These are phyloP conservation scores for Penicillium pulvis DNA, from an alignment of 495 filamentous ascomycete species.

Conservation along the genomic window DNA sequence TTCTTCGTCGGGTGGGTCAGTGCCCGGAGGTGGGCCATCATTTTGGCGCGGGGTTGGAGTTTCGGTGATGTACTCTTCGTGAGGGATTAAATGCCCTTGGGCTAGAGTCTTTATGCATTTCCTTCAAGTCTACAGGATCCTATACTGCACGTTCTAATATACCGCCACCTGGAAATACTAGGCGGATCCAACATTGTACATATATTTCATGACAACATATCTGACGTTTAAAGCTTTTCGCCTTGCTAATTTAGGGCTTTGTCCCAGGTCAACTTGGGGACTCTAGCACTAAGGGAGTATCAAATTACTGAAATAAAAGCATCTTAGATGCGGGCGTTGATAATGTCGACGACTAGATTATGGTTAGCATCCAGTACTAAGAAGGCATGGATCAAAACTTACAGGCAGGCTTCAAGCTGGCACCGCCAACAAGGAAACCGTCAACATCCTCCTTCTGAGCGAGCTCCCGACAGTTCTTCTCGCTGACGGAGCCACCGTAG, in stretches of 20 bases:
- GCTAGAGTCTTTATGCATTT: conserved; percentile 1
- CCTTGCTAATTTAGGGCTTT: conserved; percentile 11
- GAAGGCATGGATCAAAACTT: conserved; percentile 41
- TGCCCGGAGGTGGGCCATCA: conserved; percentile 63
- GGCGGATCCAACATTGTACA: conserved; percentile 32
- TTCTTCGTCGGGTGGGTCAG: conserved; percentile 32
- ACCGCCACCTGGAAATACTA: conserved; percentile 22
- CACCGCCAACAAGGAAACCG: conserved; percentile 97
- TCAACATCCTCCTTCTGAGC: conserved; percentile 92
- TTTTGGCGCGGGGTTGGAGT: conserved; percentile 70
- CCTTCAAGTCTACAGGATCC: not conserved
- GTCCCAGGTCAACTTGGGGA: conserved; percentile 6
- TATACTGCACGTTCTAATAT: conserved; percentile 12
- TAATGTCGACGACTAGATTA: conserved; percentile 63
- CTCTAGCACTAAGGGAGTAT: conserved; percentile 20
- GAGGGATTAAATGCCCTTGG: conserved; percentile 30
- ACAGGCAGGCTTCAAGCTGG: conserved; percentile 98
- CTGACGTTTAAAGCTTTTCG: conserved; percentile 31
- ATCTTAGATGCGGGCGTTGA: conserved; percentile 59
- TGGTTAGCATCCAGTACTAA: conserved; percentile 16
- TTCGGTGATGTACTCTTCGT: conserved; percentile 91
- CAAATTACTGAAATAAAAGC: conserved; percentile 16
- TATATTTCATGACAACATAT: conserved; percentile 37
- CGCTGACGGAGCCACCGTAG: conserved; percentile 94
- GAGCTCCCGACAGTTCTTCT: conserved; percentile 96